These are phyloP conservation scores for Phaffia tasmanica DNA, from an alignment of 768 basidiomycete genomes.

Conservation along the genomic window DNA sequence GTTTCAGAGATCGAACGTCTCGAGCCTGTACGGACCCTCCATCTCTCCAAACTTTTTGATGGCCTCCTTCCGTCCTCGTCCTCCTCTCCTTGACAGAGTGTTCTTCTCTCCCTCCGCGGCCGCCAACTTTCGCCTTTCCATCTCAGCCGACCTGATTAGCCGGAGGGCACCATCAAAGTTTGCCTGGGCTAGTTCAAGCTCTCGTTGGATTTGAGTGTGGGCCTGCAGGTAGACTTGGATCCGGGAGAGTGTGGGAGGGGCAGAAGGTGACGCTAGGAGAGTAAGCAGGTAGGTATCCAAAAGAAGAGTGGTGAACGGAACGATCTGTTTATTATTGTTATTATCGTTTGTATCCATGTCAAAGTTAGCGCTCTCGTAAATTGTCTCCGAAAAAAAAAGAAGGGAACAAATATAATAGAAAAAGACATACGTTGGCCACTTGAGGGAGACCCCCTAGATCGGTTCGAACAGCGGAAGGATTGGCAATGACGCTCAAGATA, in stretches of 20 bases:
- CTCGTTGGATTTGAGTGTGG: conserved; percentile 12
- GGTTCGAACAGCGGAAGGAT: background rate
- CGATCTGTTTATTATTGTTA: background rate
- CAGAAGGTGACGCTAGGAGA: conserved; percentile 10
- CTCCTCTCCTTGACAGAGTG: too few relatives aligned
- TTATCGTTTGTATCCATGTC: background rate
- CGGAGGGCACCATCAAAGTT: conserved; percentile 15
- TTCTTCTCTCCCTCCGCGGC: background rate
- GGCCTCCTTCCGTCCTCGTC: too few relatives aligned
- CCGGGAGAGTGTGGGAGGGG: conserved; percentile 1
- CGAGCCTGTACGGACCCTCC: too few relatives aligned
- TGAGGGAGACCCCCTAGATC: conserved; percentile 15
- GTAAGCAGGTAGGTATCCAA: conserved; percentile 23
- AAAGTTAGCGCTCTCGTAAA: too few relatives aligned
- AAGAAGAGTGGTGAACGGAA: conserved; percentile 23
- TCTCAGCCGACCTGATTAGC: conserved; percentile 9
- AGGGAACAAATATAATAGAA: background rate
- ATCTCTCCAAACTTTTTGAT: too few relatives aligned
- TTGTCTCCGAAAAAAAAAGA: background rate
- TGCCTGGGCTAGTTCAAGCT: conserved; percentile 7
- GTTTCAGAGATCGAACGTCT: too few relatives aligned
- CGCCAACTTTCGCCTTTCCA: background rate
- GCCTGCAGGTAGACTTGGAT: conserved; percentile 9
- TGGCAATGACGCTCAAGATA: background rate
- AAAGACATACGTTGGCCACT: conserved; percentile 12